Base-by-base conservation (phyloP, 202 grass and related monocot species). In the Setaria italica region DNA sequence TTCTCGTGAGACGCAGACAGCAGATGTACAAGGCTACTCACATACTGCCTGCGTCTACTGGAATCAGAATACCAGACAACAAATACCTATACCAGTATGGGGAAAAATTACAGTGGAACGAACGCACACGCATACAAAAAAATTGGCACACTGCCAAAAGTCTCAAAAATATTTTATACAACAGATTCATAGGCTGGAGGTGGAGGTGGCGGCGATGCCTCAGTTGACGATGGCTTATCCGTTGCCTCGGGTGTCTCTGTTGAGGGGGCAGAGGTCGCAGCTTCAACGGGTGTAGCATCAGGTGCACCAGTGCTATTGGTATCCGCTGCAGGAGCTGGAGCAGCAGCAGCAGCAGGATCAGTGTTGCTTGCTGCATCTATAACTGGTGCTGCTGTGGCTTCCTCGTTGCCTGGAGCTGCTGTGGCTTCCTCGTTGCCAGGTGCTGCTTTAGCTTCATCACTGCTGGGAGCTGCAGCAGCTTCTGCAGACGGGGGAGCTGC, bases 11-110 rank as follows among this genome's bases (percentile, higher is more conserved):
- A 77, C 70, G 82, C 67, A 55, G 82, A 20, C 89, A 85, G 82
- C 80, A 48, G 82, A 91, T 85, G 82, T 85, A 88, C 85, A 91
- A 5, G 48, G 71, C 77, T 91, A 88, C 85, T 91, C 85, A 91
- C 82, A 88, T 62, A 73, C 82, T 82, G 89, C 72, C 51, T 79
- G 49, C 64, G 66, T 67, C 72, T 67, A 67, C 49, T 68, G 42
- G 47, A 72, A 67, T 81, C 14, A 46, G 50, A 67, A 76, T 58
- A 50, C 13, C 30, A 64, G 2, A 19, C 39, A 83, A 47, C 57
- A 82, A 77, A 87, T 45, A 77, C 67, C 58, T 85, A 88, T 82
- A 85, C 72, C 57, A 62, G 76, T 68, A 85, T 17, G n/a, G 53
- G 41, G 41, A 49, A 70, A 88, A 85, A 73, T 62, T 82, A 91